Evolutionary conservation across 176 grass and related monocot species (phyloP), one percentile per base, ranked within the genome.

Genomic region (Calamus simplicifolius): DNA sequence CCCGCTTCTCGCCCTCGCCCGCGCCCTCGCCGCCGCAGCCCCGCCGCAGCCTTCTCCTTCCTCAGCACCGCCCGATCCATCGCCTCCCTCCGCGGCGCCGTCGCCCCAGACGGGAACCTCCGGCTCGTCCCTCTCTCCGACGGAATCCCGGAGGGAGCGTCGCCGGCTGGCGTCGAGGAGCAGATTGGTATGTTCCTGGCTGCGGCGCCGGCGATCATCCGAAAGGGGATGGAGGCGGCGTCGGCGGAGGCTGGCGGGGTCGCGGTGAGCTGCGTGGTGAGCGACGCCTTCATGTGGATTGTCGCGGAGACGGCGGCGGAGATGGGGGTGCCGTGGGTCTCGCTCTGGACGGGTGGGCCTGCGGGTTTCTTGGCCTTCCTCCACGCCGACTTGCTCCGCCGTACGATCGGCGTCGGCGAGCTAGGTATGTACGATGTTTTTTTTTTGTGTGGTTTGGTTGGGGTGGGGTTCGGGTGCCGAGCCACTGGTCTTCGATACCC

Each of bases 271-370:
- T 79, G 61, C 18, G 19, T 79, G 38, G 53, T 73, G 25, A 79
- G 52, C 48, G 69, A 79, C 38, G 69, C 76, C 6, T 73, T 79
- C 50, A 49, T 79, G 27, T 73, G 61, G 62, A 71, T 52, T 38
- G 61, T 48, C 0, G 54, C 35, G 12, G 69, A 79, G 12, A 17
- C 28, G 19, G 55, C 62, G 0, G 54, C 25, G 1, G 19, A 62
- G 61, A 27, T 54, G 0, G 54, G 53, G 3, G 18, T 23, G 14
- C 56, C 49, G 26, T 72, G 76, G 76, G 54, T 79, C 5, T 3
- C 61, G 0, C 27, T 79, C 29, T 79, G 67, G 61, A 67, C 61
- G 4, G 62, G 76, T 8, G 60, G 59, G 12, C 54, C 69, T 2
- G 27, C 50, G 7, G 54, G 51, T 8, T 23, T 79, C 1, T 72